Evolutionary conservation across 768 basidiomycete genomes (phyloP).

Genomic region (Dacryopinax spathularia): DNA sequence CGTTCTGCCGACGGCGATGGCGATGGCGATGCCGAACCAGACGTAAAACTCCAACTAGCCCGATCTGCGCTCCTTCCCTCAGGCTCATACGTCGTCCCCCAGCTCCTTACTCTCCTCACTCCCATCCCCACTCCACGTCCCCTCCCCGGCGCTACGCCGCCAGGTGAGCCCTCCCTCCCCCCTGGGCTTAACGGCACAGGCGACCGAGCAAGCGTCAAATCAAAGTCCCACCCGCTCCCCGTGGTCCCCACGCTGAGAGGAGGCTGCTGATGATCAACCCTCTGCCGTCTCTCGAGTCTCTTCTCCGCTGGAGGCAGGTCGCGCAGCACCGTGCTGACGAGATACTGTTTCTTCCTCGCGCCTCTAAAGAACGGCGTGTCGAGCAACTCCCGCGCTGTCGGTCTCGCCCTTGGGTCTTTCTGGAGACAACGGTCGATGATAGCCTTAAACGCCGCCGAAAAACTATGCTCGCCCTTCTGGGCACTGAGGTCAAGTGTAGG

Average conservation of each 20-base stretch:
- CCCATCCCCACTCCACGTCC: not conserved
- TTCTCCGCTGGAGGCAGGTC: not conserved
- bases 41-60: not conserved
- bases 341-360: constrained; percentile 63
- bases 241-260: not conserved
- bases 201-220: not conserved
- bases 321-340: constrained; percentile 56
- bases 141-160: too few species aligned
- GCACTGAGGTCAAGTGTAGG: constrained; percentile 63
- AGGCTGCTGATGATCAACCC: too few species aligned
- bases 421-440: constrained; percentile 66
- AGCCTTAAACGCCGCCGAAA: constrained; percentile 70
- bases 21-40: not conserved
- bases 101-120: not conserved
- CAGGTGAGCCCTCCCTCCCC: not conserved
- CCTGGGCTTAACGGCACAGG: not conserved
- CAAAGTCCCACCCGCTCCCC: not conserved
- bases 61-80: not conserved
- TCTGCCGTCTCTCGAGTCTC: not conserved
- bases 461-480: constrained; percentile 57
- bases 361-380: constrained; percentile 63
- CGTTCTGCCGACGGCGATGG: too few species aligned
- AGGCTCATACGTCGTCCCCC: not conserved
- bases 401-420: constrained; percentile 71
- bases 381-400: constrained; percentile 63